Conservation (phyloP, 116 monocot species). For the Papilionanthe hybrid region DNA sequence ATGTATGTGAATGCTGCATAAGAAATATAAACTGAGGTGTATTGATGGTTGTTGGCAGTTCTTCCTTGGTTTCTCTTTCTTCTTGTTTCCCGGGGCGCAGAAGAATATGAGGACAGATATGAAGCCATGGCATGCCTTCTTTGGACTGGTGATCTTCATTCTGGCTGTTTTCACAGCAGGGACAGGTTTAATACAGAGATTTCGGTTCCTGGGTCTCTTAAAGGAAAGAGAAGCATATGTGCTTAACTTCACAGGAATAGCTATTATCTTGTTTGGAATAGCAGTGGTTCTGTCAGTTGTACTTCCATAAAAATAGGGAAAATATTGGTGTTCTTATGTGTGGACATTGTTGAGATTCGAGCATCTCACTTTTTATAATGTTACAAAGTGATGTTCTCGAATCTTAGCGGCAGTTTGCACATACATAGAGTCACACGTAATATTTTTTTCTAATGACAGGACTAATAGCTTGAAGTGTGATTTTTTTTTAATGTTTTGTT, state of each 20-base stretch:
- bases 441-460: no score
- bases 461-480: no score
- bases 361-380: no score
- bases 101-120: conserved; percentile 13
- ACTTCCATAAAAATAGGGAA: conserved; percentile 4
- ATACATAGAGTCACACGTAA: no score
- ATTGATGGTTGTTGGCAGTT: conserved; percentile 8
- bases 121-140: conserved; percentile 31
- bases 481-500: no score
- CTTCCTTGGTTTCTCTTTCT: conserved; percentile 19
- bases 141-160: conserved; percentile 25
- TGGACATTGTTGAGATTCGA: no score
- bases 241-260: conserved; percentile 18
- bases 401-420: no score
- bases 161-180: conserved; percentile 22
- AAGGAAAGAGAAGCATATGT: conserved; percentile 19
- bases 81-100: conserved; percentile 19
- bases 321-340: no score
- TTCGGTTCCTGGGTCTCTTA: neutral
- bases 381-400: no score
- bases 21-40: neutral
- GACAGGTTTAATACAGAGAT: conserved; percentile 21
- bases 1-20: no score
- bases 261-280: conserved; percentile 22
- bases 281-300: conserved; percentile 8